Evolutionary conservation across 106 monocot species (phyloP).

Genomic region (Narthecium ossifragum): DNA sequence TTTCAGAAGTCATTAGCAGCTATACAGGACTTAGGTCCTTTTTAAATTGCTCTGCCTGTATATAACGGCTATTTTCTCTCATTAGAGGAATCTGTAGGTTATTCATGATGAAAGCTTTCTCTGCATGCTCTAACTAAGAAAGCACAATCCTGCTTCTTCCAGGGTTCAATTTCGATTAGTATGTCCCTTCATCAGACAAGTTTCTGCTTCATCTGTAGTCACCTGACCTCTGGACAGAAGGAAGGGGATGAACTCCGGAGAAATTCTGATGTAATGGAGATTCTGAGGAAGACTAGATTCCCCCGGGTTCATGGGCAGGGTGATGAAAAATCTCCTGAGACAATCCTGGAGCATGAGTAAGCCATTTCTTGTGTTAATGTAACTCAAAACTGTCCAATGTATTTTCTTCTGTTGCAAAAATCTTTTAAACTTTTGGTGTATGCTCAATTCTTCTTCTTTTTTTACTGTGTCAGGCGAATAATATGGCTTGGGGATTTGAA

Average conservation of each 20-base stretch:
- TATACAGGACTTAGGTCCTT: not conserved
- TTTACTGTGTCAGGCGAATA: constrained; percentile 9
- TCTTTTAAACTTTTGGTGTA: too few relatives aligned
- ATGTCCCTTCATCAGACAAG: constrained; percentile 75
- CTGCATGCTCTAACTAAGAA: too few relatives aligned
- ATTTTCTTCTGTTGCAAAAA: too few relatives aligned
- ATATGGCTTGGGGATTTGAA: constrained; percentile 34
- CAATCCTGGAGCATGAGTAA: constrained; percentile 76
- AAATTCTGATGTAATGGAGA: constrained; percentile 82
- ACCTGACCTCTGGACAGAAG: constrained; percentile 71
- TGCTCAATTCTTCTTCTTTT: not conserved
- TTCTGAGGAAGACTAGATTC: constrained; percentile 69
- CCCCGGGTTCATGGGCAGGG: constrained; percentile 31
- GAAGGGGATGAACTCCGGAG: constrained; percentile 72
- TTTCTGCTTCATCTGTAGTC: constrained; percentile 79
- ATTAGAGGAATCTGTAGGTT: too few relatives aligned
- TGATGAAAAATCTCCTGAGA: constrained; percentile 56
- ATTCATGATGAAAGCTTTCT: too few relatives aligned
- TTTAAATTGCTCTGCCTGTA: not conserved
- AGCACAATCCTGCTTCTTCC: constrained; percentile 1
- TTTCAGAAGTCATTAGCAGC: not conserved
- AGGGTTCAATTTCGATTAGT: constrained; percentile 83
- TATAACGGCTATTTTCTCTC: not conserved
- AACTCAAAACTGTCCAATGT: too few relatives aligned
- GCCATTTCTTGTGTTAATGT: not conserved